phyloP scores from a whole-genome alignment of 139 green algal genomes.

The Closterium sp. region DNA sequence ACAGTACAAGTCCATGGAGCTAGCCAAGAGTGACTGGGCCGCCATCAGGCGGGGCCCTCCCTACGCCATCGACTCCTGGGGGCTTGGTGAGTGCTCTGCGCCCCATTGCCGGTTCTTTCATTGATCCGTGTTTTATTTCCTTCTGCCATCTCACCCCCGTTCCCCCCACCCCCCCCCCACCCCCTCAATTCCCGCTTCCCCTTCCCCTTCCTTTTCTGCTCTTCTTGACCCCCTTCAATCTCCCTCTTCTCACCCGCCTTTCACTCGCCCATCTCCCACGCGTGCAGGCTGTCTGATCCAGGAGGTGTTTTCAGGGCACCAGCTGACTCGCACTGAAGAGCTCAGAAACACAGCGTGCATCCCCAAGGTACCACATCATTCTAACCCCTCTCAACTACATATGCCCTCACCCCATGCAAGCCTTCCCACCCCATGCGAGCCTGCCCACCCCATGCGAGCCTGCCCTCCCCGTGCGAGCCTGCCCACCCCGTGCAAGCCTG shows the following conservation, averaged over 20 bases:
- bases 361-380: constrained; percentile 45
- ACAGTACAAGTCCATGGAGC: constrained; percentile 89
- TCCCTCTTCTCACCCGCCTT: neutral
- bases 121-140: no score
- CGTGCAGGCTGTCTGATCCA: constrained; percentile 81
- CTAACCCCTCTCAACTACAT: neutral
- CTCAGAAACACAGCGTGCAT: constrained; percentile 77
- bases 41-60: constrained; percentile 68
- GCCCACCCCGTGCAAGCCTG: no score
- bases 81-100: constrained; percentile 67
- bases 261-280: neutral
- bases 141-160: no score
- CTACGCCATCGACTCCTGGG: constrained; percentile 96
- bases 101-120: no score
- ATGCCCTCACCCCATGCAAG: neutral
- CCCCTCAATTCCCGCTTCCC: neutral
- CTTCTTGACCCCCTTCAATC: no score
- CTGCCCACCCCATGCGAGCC: neutral
- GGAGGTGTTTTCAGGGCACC: constrained; percentile 61
- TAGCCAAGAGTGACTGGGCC: constrained; percentile 80
- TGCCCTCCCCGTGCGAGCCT: no score
- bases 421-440: neutral
- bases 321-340: constrained; percentile 70
- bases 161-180: no score
- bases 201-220: neutral